Base-by-base conservation (phyloP, 2,329 filamentous ascomycete species). In the Alternaria longipes region DNA sequence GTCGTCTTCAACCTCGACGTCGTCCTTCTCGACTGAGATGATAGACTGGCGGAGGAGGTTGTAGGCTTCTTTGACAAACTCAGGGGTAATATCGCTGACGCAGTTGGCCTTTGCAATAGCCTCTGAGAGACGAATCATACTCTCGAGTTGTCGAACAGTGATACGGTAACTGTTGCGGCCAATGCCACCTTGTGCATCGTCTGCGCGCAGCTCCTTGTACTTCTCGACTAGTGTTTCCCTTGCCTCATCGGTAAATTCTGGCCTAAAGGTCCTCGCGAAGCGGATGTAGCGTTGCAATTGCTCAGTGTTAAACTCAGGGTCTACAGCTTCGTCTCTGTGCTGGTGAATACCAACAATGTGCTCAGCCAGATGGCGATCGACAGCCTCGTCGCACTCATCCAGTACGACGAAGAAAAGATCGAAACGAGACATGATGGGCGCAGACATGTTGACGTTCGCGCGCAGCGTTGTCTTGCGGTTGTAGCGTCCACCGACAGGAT, bases 31-130 rank as follows among this genome's bases (percentile, higher is more conserved):
- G 26, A 99, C 95, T 2, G 91, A 95, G 72, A 99, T 97, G 77
- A 99, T 99, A 79, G 91, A 95, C 80, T 97, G 94, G 42, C 93
- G 86, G 12, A 99, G 87, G 9, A 99, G 86, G 70, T 95, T 93
- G 79, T 91, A 98, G 0, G 94, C 95, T 80, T 99, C 95, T 41
- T 91, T 86, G 16, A 99, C 95, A 80, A 98, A 97, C 0, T 87
- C 87, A 1, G 91, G 86, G 0, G 89, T 89, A 63, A 99, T 91
- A 65, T 97, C 93, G 71, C 94, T 91, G 14, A 97, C 93, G 76
- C 95, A 99, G 77, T 97, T 98, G 60, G 93, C 93, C 81, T 98
- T 98, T 60, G 95, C 95, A 68, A 99, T 97, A n/a, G 95, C 95
- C 80, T 99, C 95, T 56, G 91, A 94, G 57, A 99, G 83, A 66